A percentile compares a stretch with the other conserved stretches of the same genome.
These are phyloP conservation scores for Colletotrichum spaethianum DNA, from an alignment of 2,329 filamentous ascomycete species.

Conservation along the genomic window DNA sequence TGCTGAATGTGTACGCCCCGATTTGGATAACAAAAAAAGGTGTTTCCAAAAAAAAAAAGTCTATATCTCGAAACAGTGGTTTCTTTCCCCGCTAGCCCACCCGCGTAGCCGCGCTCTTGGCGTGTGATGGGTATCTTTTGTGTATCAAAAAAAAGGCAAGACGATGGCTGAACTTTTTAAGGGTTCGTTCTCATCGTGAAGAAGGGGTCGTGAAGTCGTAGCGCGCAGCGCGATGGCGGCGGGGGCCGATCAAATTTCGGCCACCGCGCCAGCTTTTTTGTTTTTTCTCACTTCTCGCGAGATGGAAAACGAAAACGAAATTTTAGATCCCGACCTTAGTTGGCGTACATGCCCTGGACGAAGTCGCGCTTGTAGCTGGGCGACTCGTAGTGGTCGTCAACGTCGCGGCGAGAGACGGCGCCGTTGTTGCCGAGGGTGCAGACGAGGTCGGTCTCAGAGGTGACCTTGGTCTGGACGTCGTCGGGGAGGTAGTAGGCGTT, in stretches of 20 bases:
- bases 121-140: slow-evolving; percentile 27
- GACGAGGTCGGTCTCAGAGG: slow-evolving; percentile 63
- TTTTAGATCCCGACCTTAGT: not conserved
- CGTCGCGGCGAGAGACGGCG: slow-evolving; percentile 41
- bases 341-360: slow-evolving; percentile 50
- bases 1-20: slow-evolving; percentile 7
- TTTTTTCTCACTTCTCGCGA: not conserved
- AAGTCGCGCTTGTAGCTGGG: slow-evolving; percentile 49
- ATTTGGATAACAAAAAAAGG: not conserved
- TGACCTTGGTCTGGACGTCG: slow-evolving; percentile 70
- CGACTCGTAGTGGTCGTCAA: slow-evolving; percentile 35
- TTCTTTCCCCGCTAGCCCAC: slow-evolving; percentile 8
- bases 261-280: not conserved
- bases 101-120: slow-evolving; percentile 18
- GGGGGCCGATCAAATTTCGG: not conserved
- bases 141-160: slow-evolving; percentile 8
- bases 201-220: slow-evolving; percentile 36
- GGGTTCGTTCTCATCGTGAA: slow-evolving; percentile 13
- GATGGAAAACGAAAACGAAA: not conserved
- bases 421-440: slow-evolving; percentile 62
- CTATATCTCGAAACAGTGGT: slow-evolving; percentile 20
- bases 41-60: slow-evolving; percentile 9
- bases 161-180: slow-evolving; percentile 20
- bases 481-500: slow-evolving; percentile 68
- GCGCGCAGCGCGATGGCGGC: slow-evolving; percentile 33